phyloP scores from a whole-genome alignment of 768 basidiomycete species.

The Lentinus tigrinus region DNA sequence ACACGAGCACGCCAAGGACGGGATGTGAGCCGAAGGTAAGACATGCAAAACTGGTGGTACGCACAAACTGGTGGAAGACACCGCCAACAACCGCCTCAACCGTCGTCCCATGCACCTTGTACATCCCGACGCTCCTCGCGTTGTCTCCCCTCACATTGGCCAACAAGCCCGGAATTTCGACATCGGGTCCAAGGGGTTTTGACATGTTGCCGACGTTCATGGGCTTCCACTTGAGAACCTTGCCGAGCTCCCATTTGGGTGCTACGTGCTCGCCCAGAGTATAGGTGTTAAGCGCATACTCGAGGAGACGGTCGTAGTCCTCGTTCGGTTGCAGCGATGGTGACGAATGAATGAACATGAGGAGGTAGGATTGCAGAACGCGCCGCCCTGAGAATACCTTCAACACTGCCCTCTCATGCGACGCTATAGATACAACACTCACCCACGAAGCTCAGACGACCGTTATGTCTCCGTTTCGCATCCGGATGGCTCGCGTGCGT shows the following conservation, averaged over 20 bases:
- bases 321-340: slow-evolving; percentile 43
- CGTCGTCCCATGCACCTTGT: slow-evolving; percentile 75
- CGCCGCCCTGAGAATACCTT: slow-evolving; percentile 58
- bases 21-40: background rate
- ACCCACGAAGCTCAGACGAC: slow-evolving; percentile 73
- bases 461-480: slow-evolving; percentile 69
- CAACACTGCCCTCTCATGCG: background rate
- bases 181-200: slow-evolving; percentile 10
- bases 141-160: slow-evolving; percentile 3
- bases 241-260: slow-evolving; percentile 70
- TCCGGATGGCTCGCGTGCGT: slow-evolving; percentile 77
- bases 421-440: slow-evolving; percentile 21
- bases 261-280: slow-evolving; percentile 73
- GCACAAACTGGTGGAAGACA: slow-evolving; percentile 77
- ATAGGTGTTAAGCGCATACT: slow-evolving; percentile 65
- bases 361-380: slow-evolving; percentile 71
- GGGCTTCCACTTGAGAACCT: slow-evolving; percentile 74
- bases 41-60: slow-evolving; percentile 28
- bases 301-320: slow-evolving; percentile 57
- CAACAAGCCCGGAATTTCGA: slow-evolving; percentile 14
- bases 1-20: background rate
- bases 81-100: slow-evolving; percentile 78
- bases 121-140: slow-evolving; percentile 54
- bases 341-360: slow-evolving; percentile 64
- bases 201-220: slow-evolving; percentile 26